Conservation (phyloP, 768 basidiomycete genomes). For the Leccinum disarticulatum region DNA sequence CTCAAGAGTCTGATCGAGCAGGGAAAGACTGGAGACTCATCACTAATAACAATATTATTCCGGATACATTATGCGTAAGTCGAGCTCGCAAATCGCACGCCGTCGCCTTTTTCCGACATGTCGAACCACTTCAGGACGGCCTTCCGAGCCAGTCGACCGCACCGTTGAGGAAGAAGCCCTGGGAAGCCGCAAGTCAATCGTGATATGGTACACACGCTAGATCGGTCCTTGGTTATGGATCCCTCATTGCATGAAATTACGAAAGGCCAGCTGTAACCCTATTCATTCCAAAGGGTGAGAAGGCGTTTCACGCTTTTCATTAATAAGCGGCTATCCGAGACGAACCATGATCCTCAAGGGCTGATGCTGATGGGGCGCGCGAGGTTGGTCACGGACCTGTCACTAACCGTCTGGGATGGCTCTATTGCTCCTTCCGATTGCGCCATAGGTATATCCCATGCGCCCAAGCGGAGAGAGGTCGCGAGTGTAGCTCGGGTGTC, state of each 20-base stretch:
- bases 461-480: neutral
- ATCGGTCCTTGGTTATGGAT: conserved; percentile 5
- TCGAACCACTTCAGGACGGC: conserved; percentile 42
- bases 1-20: conserved; percentile 69
- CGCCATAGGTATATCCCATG: neutral
- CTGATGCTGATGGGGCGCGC: conserved; percentile 5
- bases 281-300: conserved; percentile 14
- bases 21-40: conserved; percentile 70
- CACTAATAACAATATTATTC: conserved; percentile 75
- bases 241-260: conserved; percentile 16
- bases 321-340: conserved; percentile 1
- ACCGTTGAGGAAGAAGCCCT: conserved; percentile 60
- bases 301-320: conserved; percentile 2
- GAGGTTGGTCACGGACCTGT: conserved; percentile 4
- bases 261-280: conserved; percentile 8
- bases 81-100: neutral
- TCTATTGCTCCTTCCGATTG: neutral
- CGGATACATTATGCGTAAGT: conserved; percentile 64
- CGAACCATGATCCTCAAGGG: conserved; percentile 8
- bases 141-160: conserved; percentile 57
- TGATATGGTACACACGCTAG: conserved; percentile 19
- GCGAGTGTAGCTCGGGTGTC: conserved; percentile 6
- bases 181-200: conserved; percentile 44
- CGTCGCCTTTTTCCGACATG: neutral
- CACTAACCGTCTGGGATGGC: neutral